A percentile compares a stretch with the other conserved stretches of the same genome.
Conservation (phyloP, 2,329 filamentous ascomycete genomes). For the Cordyceps pruinosa region DNA sequence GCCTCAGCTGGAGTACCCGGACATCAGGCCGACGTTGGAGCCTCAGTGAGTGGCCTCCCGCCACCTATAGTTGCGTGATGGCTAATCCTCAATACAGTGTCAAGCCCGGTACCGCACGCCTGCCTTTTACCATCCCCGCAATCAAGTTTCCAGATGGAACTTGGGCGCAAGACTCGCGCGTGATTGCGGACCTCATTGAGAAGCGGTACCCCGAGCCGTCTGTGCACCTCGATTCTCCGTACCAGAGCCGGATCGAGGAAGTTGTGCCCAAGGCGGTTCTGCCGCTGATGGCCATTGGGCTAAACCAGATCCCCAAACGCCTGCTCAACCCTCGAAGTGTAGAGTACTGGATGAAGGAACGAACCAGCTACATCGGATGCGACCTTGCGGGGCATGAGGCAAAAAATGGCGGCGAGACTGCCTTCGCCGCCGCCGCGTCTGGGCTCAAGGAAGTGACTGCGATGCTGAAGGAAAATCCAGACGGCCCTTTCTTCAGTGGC, state of each 20-base stretch:
- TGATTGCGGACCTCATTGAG: slow-evolving; percentile 55
- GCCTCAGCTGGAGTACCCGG: slow-evolving; percentile 53
- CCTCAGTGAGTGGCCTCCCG: slow-evolving; percentile 37
- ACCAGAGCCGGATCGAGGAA: slow-evolving; percentile 37
- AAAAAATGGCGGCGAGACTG: slow-evolving; percentile 41
- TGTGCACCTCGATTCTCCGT: slow-evolving; percentile 49
- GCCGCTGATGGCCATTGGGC: slow-evolving; percentile 35
- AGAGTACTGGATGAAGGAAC: slow-evolving; percentile 50
- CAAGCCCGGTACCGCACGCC: background rate
- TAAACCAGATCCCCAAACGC: slow-evolving; percentile 40
- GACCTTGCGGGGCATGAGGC: slow-evolving; percentile 41
- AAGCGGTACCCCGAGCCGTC: slow-evolving; percentile 49
- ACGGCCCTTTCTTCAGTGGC: slow-evolving; percentile 57
- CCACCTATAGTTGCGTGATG: background rate
- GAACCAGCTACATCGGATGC: slow-evolving; percentile 44
- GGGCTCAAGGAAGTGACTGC: slow-evolving; percentile 30
- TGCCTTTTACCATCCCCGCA: slow-evolving; percentile 48
- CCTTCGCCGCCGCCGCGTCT: slow-evolving; percentile 39
- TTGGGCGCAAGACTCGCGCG: slow-evolving; percentile 57
- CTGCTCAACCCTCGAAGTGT: slow-evolving; percentile 45
- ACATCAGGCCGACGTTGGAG: slow-evolving; percentile 50
- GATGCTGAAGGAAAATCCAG: slow-evolving; percentile 46
- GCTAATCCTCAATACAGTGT: background rate
- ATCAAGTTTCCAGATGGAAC: slow-evolving; percentile 48
- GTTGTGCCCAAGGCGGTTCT: slow-evolving; percentile 29